Evolutionary conservation across 768 basidiomycete genomes (phyloP).

Genomic region (Mycena albidolilacea): DNA sequence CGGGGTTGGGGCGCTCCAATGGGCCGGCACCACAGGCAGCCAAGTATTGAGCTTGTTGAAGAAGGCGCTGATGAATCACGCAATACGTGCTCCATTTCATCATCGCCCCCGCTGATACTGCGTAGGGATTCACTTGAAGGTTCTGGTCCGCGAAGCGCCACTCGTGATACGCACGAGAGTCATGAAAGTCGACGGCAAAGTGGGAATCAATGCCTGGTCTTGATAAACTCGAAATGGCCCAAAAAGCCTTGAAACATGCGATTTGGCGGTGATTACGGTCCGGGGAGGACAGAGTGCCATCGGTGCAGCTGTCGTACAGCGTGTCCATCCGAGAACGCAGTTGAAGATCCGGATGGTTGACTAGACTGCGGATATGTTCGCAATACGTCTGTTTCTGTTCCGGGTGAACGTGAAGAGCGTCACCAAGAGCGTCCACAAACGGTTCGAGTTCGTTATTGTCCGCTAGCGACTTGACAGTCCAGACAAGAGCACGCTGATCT

Average conservation of each 20-base stretch:
- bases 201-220: not conserved
- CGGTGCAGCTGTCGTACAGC: not conserved
- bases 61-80: not conserved
- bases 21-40: too few species aligned
- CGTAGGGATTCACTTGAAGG: not conserved
- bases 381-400: not conserved
- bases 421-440: constrained; percentile 13
- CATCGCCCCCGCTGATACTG: not conserved
- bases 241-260: constrained; percentile 7
- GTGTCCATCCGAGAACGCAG: not conserved
- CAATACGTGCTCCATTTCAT: constrained; percentile 17
- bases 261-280: not conserved
- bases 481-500: constrained; percentile 18
- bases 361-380: not conserved
- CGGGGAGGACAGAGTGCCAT: not conserved
- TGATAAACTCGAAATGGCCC: not conserved
- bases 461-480: not conserved
- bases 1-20: too few species aligned
- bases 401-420: too few species aligned
- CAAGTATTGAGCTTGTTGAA: not conserved
- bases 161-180: not conserved
- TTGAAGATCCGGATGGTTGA: not conserved
- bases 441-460: constrained; percentile 16
- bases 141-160: too few species aligned
- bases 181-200: not conserved